phyloP scores from a whole-genome alignment of 345 rosid genomes.

The Eucalyptus tenuipes region DNA sequence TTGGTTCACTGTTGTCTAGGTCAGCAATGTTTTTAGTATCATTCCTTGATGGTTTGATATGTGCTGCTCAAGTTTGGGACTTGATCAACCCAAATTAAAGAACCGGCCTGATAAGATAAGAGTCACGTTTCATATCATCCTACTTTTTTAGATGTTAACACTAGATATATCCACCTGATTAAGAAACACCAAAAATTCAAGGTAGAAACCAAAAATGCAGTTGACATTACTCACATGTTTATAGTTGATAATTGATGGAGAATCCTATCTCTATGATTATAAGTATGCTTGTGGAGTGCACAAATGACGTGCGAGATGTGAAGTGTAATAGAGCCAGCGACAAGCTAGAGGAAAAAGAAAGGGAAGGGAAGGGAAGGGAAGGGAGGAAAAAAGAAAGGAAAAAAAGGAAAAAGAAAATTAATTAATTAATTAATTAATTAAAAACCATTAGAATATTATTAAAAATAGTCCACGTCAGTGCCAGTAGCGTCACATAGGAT shows the following conservation, averaged over 20 bases:
- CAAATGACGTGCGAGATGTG: not conserved
- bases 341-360: too few species aligned
- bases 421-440: too few species aligned
- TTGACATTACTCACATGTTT: not conserved
- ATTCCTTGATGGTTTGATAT: not conserved
- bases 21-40: not conserved
- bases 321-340: not conserved
- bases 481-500: not conserved
- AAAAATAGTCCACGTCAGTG: fast-evolving
- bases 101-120: not conserved
- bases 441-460: too few species aligned
- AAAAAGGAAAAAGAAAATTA: fast-evolving
- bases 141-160: not conserved
- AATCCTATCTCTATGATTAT: not conserved
- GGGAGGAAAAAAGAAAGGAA: fast-evolving
- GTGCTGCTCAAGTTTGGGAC: not conserved
- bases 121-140: not conserved
- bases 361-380: not conserved
- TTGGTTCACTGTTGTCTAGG: not conserved
- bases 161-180: not conserved
- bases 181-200: not conserved
- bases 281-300: not conserved
- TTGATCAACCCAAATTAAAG: not conserved
- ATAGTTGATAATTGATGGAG: not conserved
- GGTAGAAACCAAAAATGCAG: not conserved